Base-by-base conservation (phyloP, 805 yeast genomes). In the Clavispora vitiphila region DNA sequence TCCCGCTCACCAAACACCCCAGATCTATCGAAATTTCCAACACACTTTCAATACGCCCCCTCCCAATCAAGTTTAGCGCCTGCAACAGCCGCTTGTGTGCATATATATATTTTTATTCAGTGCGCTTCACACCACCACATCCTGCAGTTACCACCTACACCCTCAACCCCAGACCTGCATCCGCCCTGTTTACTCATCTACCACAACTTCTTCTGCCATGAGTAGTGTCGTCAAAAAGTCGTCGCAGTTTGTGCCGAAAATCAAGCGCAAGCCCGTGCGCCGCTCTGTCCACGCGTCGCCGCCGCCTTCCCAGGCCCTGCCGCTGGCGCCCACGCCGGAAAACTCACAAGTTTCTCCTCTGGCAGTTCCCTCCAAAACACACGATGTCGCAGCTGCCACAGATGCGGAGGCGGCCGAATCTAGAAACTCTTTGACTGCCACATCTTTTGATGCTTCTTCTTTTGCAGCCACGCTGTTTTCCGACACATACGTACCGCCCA, bases 181-280 rank as follows among this genome's bases (percentile, higher is more conserved):
- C 23, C 27, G 19, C 37, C 8, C 26, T 35, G 31, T 35, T 35
- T 22, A 25, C 35, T 12, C 35, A 4, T 22, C 32, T 8, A 29
- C 32, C 20, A 15, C 32, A 19, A 15, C 32, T 29, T 29, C 32
- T 29, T 29, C 16, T 20, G 38, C 25, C 37, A 72, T 71, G 77
- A 72, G 76, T 61, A 67, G 74, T 62, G 60, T 73, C 19, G 69
- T 71, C 38, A 69, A 68, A 61, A 62, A 62, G 56, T 76, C 80
- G 20, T 74, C 83, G 10, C 77, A 83, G 42, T 83, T 83, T 60
- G 69, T 74, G n/a, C 89, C 89, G 2, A 81, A 80, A 47, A 48
- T 65, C 29, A 61, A 57, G 50, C 60, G 57, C 49, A 51, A 60
- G 30, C 46, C 49, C 8, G 45, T 54, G 14, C 53, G 58, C 43